A percentile compares a stretch with the other conserved stretches of the same genome.
phyloP scores from a whole-genome alignment of 2,329 filamentous ascomycete species.

The Pseudopyricularia cyperi region DNA sequence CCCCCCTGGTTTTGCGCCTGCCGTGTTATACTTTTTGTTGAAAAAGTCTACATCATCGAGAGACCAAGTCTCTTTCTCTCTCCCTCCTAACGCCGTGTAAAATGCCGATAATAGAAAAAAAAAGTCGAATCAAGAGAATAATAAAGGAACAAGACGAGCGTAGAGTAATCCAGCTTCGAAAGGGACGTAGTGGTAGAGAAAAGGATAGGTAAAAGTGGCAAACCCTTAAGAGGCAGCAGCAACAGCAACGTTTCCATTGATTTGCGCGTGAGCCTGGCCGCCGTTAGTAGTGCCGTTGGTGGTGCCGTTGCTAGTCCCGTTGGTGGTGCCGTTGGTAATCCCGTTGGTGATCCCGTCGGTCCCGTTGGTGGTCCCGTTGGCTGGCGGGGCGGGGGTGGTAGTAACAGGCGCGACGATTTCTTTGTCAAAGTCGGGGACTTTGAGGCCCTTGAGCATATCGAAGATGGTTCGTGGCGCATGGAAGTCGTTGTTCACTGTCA shows the following conservation, averaged over 20 bases:
- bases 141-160: not conserved
- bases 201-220: not conserved
- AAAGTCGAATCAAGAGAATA: not conserved
- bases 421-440: conserved; percentile 50
- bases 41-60: not conserved
- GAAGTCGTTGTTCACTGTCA: conserved; percentile 93
- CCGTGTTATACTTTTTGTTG: not conserved
- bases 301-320: too few relatives aligned
- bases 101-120: not conserved
- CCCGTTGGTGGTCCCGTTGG: conserved; percentile 7
- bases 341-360: too few relatives aligned
- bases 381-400: not conserved
- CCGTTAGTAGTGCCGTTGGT: conserved; percentile 5
- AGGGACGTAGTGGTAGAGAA: not conserved
- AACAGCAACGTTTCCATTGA: not conserved
- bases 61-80: not conserved
- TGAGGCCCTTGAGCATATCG: conserved; percentile 67
- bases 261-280: not conserved
- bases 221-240: not conserved
- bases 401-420: conserved; percentile 14
- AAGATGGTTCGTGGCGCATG: conserved; percentile 73
- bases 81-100: not conserved
- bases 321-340: too few relatives aligned
- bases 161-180: not conserved
- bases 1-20: not conserved